A percentile compares a stretch with the other conserved stretches of the same genome.
Evolutionary conservation across 1,284 basidiomycete genomes (phyloP).

Genomic region (Phylloboletellus chloephorus): DNA sequence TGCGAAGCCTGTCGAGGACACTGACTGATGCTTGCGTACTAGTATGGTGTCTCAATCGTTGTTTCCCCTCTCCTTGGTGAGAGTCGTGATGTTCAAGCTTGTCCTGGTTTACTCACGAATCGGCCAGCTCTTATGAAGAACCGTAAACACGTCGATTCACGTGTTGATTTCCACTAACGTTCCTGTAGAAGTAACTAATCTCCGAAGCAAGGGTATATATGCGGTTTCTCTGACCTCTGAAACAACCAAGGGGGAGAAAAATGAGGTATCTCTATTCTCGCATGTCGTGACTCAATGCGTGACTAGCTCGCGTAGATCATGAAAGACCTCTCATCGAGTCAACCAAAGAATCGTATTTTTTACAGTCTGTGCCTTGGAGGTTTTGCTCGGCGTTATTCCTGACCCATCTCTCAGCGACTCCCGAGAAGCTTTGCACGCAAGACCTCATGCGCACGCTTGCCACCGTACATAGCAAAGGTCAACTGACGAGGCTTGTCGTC

Average conservation of each 20-base stretch:
- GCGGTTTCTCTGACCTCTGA: constrained; percentile 69
- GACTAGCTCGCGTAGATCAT: constrained; percentile 43
- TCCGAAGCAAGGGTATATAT: constrained; percentile 50
- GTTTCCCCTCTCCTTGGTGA: constrained; percentile 70
- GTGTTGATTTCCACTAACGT: constrained; percentile 6
- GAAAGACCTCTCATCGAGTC: constrained; percentile 55
- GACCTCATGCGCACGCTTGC: constrained; percentile 53
- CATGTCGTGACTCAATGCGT: neutral
- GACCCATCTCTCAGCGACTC: constrained; percentile 48
- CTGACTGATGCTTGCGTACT: neutral
- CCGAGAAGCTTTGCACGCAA: constrained; percentile 61
- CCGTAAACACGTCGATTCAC: constrained; percentile 41
- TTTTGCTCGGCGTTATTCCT: constrained; percentile 10
- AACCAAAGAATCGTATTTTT: constrained; percentile 59
- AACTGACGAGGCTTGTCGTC: constrained; percentile 68
- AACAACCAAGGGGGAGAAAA: constrained; percentile 47
- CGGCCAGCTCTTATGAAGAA: constrained; percentile 77
- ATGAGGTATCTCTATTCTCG: constrained; percentile 38
- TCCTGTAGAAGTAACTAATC: constrained; percentile 56
- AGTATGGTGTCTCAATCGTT: constrained; percentile 73
- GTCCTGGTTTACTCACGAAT: constrained; percentile 1
- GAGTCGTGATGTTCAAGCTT: neutral
- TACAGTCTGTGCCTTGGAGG: constrained; percentile 51
- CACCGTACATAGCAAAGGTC: constrained; percentile 46
- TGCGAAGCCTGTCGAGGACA: neutral